phyloP scores from a whole-genome alignment of 495 filamentous ascomycete genomes.

The Coniosporium apollinis region DNA sequence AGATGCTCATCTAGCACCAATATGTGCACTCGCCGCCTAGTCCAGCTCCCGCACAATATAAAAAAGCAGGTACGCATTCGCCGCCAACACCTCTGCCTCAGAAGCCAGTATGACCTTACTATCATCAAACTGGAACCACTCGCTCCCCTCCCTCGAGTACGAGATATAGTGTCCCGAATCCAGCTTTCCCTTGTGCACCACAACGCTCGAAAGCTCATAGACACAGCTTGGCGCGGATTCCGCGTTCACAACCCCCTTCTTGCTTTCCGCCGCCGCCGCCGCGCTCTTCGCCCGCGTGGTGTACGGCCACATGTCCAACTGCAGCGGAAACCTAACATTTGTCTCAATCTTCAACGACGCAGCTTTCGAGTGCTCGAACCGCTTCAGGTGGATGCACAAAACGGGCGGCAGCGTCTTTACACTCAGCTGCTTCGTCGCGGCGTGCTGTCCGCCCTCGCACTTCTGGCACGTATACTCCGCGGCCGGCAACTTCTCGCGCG shows the following conservation, averaged over 20 bases:
- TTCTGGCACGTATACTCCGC: conserved; percentile 67
- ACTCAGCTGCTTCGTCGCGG: conserved; percentile 62
- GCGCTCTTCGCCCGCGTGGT: conserved; percentile 39
- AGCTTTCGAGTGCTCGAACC: conserved; percentile 58
- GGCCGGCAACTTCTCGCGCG: conserved; percentile 48
- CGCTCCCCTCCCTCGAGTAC: conserved; percentile 64
- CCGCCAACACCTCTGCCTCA: conserved; percentile 62
- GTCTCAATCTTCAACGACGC: conserved; percentile 64
- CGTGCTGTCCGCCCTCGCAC: conserved; percentile 49
- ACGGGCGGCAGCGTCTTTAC: conserved; percentile 71
- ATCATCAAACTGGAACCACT: conserved; percentile 91
- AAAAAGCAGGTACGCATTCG: conserved; percentile 75
- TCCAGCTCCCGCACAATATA: conserved; percentile 28
- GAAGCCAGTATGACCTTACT: conserved; percentile 66
- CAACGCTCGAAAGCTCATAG: conserved; percentile 70
- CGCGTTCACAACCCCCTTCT: background rate
- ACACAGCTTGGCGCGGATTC: conserved; percentile 32
- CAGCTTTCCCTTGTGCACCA: conserved; percentile 76
- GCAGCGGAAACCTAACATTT: conserved; percentile 65
- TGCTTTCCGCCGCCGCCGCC: conserved; percentile 1
- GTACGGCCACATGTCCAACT: conserved; percentile 76
- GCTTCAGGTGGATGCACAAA: conserved; percentile 83
- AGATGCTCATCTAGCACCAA: too few relatives aligned
- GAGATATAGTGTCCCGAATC: conserved; percentile 80
- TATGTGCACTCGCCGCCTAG: too few relatives aligned